Evolutionary conservation across 2,329 filamentous ascomycete genomes (phyloP), one percentile per base, ranked within the genome.

Genomic region (Fusarium buharicum): DNA sequence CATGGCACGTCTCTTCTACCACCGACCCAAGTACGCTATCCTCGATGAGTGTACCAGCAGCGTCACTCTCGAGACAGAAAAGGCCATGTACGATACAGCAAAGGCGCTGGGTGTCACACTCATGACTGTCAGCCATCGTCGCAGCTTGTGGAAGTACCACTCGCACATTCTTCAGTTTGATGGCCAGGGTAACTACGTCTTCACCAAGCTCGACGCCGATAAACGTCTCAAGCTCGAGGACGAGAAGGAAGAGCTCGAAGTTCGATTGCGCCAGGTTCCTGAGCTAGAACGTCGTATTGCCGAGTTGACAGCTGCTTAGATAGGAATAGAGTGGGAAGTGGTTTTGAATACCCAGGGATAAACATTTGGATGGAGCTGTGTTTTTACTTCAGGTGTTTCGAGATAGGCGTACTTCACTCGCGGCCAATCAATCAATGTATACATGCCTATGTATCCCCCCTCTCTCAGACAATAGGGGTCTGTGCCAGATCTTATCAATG

Each of bases 131-230:
- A 93, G 89, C 64, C 95, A 99, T 76, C 83, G 95, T 9, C 82
- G 93, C 61, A 96, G 92, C 78, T 77, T 99, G 68, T 99, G 95
- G 95, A 93, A 95, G 76, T 98, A 99, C 75, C 95, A 99, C 76
- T 90, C 87, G 67, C 90, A 90, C 76, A 98, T 99, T 59, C 77
- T 99, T 72, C 95, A 99, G 76, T 99, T 99, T 74, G 94, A 98
- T 75, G 95, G 95, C 0, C 92, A 97, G 76, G 95, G 95, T 0
- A 83, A 92, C 46, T 97, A 91, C 70, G 86, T 97, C 31, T 99
- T 99, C 72, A 96, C 93, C 0, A 86, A 85, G 53, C 80, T 99
- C 45, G 95, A 99, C 76, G 94, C 94, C 16, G 94, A 97, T 69
- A 88, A 84, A 74, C 83, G 95, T 59, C 76, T 98, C 75, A 85